phyloP scores from a whole-genome alignment of 345 rosid genomes.

The Reutealis trisperma region DNA sequence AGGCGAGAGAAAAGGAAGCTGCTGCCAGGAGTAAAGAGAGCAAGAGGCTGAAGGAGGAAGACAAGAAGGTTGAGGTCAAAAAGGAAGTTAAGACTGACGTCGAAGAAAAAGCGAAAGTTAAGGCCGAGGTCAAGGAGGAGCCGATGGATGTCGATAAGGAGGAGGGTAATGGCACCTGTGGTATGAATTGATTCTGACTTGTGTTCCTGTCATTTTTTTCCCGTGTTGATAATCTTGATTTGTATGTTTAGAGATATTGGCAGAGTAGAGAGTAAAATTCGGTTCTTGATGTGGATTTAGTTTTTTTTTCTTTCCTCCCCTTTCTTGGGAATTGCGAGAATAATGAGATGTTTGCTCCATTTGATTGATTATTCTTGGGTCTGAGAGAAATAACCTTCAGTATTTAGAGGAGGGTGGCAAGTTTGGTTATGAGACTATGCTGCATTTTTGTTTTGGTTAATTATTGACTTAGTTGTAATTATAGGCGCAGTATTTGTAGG shows the following conservation, averaged over 20 bases:
- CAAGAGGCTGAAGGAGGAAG: constrained; percentile 2
- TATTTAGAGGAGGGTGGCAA: too few relatives aligned
- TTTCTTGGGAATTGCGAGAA: neutral
- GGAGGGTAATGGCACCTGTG: constrained; percentile 6
- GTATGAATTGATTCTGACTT: constrained; percentile 2
- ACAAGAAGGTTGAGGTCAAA: constrained; percentile 6
- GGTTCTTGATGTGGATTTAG: neutral
- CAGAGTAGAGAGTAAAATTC: neutral
- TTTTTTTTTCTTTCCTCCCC: neutral
- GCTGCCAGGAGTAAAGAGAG: neutral
- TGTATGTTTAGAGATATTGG: neutral
- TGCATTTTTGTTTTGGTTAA: neutral
- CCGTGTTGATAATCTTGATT: neutral
- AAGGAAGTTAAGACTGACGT: neutral
- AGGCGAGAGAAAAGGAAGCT: constrained; percentile 28
- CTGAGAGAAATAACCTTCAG: neutral
- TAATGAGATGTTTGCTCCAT: neutral
- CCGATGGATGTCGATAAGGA: constrained; percentile 14
- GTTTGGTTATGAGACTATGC: neutral
- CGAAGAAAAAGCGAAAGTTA: neutral
- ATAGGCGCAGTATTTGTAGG: neutral
- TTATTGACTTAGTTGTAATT: neutral
- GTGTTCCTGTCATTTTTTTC: neutral
- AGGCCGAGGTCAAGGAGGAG: neutral
- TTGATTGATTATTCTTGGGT: neutral